Percentiles rank a stretch among this genome's conserved stretches.
phyloP scores from a whole-genome alignment of 176 grass and related monocot genomes.

The Bothriochloa decipiens region DNA sequence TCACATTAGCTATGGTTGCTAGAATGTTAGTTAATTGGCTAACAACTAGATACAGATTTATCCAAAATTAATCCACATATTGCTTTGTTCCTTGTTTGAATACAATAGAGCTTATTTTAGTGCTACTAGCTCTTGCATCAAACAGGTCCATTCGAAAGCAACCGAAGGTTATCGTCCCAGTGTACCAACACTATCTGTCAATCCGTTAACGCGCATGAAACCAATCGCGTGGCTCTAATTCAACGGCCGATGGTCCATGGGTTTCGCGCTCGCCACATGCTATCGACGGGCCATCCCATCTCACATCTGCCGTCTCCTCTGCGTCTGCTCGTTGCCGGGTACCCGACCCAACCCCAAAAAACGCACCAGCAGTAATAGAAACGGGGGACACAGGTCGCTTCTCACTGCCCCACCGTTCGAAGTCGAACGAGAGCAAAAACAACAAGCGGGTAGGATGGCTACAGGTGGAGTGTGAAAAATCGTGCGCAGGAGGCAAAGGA shows the following conservation, averaged over 20 bases:
- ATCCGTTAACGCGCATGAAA: not conserved
- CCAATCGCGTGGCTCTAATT: not conserved
- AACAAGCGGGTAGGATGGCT: not conserved
- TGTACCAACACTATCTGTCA: not conserved
- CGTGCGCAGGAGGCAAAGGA: not conserved
- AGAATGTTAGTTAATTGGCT: no score
- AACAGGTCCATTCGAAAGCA: not conserved
- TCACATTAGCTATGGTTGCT: no score
- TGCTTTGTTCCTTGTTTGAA: no score
- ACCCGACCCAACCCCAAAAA: not conserved
- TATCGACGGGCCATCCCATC: no score
- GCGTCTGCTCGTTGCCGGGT: not conserved
- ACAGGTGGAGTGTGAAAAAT: conserved; percentile 37
- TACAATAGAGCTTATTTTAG: no score
- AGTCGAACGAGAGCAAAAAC: not conserved
- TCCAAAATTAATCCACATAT: no score
- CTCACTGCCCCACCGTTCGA: no score
- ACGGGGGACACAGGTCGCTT: not conserved
- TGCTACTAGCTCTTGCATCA: no score
- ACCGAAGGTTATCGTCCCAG: not conserved
- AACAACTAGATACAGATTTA: no score
- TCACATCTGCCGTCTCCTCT: not conserved
- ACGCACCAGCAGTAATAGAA: not conserved
- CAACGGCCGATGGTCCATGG: not conserved
- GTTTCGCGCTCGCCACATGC: not conserved